A percentile compares a stretch with the other conserved stretches of the same genome.
These are phyloP conservation scores for Astragalus glycyphyllos DNA, from an alignment of 306 rosid species.

Conservation along the genomic window DNA sequence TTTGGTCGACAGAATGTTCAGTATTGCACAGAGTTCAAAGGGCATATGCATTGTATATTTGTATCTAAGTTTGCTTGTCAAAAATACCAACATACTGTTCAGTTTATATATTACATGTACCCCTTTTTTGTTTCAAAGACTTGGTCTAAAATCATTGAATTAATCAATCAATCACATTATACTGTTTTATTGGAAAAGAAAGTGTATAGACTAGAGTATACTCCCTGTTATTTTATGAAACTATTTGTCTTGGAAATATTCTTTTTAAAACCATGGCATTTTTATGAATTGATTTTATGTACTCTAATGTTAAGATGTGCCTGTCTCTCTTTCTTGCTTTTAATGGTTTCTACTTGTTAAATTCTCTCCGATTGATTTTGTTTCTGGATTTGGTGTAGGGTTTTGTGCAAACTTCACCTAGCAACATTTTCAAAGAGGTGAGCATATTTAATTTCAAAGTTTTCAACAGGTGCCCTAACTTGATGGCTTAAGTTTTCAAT, in stretches of 20 bases:
- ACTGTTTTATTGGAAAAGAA: not conserved
- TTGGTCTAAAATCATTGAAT: conserved; percentile 22
- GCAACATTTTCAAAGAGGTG: conserved; percentile 89
- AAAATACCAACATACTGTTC: not conserved
- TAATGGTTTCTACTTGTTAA: conserved; percentile 14
- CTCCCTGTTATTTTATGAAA: not conserved
- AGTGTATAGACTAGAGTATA: not conserved
- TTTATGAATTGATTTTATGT: conserved; percentile 31
- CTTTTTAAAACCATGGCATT: not conserved
- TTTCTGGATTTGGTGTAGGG: conserved; percentile 63
- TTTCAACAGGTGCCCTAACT: conserved; percentile 6
- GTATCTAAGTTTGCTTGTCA: conserved; percentile 3
- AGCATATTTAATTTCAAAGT: conserved; percentile 35
- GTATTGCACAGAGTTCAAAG: conserved; percentile 1
- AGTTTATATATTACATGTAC: not conserved
- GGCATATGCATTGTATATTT: conserved; percentile 17
- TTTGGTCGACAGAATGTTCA: conserved; percentile 11
- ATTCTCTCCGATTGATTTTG: conserved; percentile 39
- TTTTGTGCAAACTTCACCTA: conserved; percentile 68
- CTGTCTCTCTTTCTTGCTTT: not conserved
- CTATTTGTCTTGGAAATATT: not conserved
- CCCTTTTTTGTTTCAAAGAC: conserved; percentile 12
- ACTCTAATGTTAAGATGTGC: not conserved
- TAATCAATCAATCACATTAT: not conserved
- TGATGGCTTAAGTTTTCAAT: not conserved